Evolutionary conservation across 116 monocot genomes (phyloP), one percentile per base, ranked within the genome.

Genomic region (Zostera marina): DNA sequence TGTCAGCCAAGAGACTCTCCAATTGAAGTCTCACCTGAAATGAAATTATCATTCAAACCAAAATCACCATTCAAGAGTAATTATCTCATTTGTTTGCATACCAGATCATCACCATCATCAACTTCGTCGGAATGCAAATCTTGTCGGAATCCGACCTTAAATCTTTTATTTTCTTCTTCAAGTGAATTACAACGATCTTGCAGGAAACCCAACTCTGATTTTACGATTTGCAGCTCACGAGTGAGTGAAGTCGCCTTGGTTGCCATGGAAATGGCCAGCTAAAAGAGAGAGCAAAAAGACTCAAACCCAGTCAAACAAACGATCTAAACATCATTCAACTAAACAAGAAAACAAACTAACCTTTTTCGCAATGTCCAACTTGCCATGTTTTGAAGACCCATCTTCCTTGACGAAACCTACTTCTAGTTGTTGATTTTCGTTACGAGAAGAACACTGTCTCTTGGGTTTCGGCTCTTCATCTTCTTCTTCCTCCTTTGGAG

Each of bases 51-150:
- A n/a, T n/a, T n/a, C n/a, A n/a, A n/a, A n/a, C n/a, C n/a, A n/a
- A n/a, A n/a, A n/a, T n/a, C n/a, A n/a, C n/a, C n/a, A n/a, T n/a
- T n/a, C n/a, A n/a, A n/a, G n/a, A n/a, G n/a, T n/a, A n/a, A n/a
- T n/a, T n/a, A n/a, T n/a, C n/a, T n/a, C n/a, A n/a, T n/a, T n/a
- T n/a, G n/a, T n/a, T n/a, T 19, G 10, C 22, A 2, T 43, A 49
- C 96, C 82, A 98, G 62, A 39, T 98, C 96, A 65, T 89, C 96
- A 59, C 89, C 89, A 41, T 98, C 96, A 59, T 98, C 89, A 41
- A 89, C 54, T 19, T 11, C 22, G 53, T 20, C 90, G 14, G 74
- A 56, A 22, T 67, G 38, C 66, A 70, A 69, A 12, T 78, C 96
- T 47, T 73, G 76, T 10, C 25, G 24, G 22, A 57, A 53, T 15